phyloP scores from a whole-genome alignment of 257 asterid species.

The Lavandula angustifolia region DNA sequence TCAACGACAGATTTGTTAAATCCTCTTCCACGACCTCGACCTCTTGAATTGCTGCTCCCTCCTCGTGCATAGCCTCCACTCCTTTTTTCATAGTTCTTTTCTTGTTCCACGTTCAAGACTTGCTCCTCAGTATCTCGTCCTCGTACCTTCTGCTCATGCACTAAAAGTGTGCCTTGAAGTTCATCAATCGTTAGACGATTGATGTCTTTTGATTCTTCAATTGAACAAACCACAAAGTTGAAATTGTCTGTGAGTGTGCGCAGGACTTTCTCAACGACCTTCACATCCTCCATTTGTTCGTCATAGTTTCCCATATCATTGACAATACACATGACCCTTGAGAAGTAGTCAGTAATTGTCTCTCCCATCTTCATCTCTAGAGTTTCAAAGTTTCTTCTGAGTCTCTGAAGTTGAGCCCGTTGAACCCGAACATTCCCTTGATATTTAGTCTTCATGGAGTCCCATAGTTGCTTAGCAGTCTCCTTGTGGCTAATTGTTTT shows the following conservation, averaged over 20 bases:
- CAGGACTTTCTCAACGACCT: slow-evolving; percentile 19
- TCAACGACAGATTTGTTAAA: not conserved
- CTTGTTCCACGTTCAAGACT: too few relatives aligned
- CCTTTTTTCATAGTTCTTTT: not conserved
- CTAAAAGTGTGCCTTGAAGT: too few relatives aligned
- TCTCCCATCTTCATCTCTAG: too few relatives aligned
- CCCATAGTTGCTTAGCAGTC: too few relatives aligned
- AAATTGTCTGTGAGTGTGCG: slow-evolving; percentile 3
- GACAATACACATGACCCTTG: not conserved
- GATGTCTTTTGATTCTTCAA: not conserved
- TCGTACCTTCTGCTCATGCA: not conserved
- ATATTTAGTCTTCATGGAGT: too few relatives aligned
- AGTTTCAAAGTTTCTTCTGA: too few relatives aligned
- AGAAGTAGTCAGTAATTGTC: not conserved
- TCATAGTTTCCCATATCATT: slow-evolving; percentile 25
- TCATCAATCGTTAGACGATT: not conserved
- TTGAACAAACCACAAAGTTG: not conserved
- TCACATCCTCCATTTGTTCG: not conserved
- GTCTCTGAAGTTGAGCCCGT: too few relatives aligned
- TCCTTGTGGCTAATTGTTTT: too few relatives aligned
- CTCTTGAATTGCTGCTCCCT: not conserved
- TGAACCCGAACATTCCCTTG: too few relatives aligned
- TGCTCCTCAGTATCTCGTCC: not conserved
- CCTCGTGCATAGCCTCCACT: not conserved
- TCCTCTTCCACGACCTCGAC: slow-evolving; percentile 5